Evolutionary conservation across 2,329 filamentous ascomycete genomes (phyloP).

Genomic region (Phaeosphaeria sp.): DNA sequence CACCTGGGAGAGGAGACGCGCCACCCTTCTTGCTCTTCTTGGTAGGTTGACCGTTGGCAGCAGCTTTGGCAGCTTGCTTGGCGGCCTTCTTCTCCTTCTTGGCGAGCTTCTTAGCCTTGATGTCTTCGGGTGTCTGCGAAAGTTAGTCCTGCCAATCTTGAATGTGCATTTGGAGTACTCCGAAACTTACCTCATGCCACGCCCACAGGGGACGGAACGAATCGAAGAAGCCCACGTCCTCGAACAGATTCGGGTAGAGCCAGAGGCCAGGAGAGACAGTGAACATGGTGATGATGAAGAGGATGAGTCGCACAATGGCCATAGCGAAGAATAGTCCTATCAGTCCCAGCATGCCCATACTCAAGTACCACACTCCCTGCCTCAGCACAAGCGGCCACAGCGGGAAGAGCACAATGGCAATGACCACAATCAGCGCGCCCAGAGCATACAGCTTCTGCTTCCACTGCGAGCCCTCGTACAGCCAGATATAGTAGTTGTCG

Average conservation of each 20-base stretch:
- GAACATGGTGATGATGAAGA: conserved; percentile 94
- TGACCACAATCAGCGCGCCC: conserved; percentile 81
- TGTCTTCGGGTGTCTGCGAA: conserved; percentile 49
- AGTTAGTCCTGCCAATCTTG: background rate
- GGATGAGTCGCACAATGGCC: conserved; percentile 94
- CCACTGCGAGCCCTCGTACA: conserved; percentile 93
- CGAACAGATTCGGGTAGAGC: conserved; percentile 97
- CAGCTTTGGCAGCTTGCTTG: conserved; percentile 39
- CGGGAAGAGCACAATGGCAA: conserved; percentile 91
- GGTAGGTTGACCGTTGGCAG: conserved; percentile 34
- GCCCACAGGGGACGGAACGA: conserved; percentile 96
- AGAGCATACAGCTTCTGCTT: conserved; percentile 92
- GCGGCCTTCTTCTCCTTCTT: conserved; percentile 49
- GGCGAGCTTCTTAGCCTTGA: conserved; percentile 53
- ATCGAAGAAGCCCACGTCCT: conserved; percentile 98
- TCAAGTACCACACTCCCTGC: conserved; percentile 95
- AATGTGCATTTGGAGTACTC: background rate
- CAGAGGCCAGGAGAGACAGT: conserved; percentile 85
- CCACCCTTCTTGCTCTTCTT: conserved; percentile 47
- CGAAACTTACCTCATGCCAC: conserved; percentile 82
- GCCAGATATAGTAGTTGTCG: conserved; percentile 94
- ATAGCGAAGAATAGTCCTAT: conserved; percentile 95
- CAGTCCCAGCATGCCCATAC: conserved; percentile 88
- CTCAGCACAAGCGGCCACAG: conserved; percentile 92
- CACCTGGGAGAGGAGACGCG: conserved; percentile 29